Evolutionary conservation across 176 grass and related monocot genomes (phyloP).

Genomic region (Oryza punctata): DNA sequence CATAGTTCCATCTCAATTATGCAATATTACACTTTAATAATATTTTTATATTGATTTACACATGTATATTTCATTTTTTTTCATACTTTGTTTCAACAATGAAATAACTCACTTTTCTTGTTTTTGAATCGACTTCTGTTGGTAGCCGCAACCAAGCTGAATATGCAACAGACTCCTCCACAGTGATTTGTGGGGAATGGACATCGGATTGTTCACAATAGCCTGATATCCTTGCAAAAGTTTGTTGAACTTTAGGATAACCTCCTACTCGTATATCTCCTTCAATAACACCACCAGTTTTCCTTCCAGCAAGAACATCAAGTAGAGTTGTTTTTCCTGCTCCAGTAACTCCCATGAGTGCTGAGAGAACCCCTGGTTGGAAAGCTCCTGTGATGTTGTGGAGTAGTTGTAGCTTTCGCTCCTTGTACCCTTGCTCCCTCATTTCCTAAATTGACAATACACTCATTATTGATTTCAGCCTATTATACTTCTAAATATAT

Average conservation of each 20-base stretch:
- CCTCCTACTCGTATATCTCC: slow-evolving; percentile 78
- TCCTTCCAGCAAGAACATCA: slow-evolving; percentile 80
- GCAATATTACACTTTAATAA: too few species aligned
- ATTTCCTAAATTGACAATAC: slow-evolving; percentile 49
- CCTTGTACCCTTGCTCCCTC: slow-evolving; percentile 60
- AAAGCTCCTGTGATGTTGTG: slow-evolving; percentile 70
- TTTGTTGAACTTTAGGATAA: slow-evolving; percentile 71
- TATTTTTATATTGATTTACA: too few species aligned
- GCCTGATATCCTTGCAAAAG: slow-evolving; percentile 79
- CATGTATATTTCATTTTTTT: too few species aligned
- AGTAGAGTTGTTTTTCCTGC: slow-evolving; percentile 84
- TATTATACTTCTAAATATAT: too few species aligned
- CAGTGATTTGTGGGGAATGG: slow-evolving; percentile 79
- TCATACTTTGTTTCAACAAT: neutral
- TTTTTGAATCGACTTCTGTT: slow-evolving; percentile 52
- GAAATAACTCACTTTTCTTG: slow-evolving; percentile 56
- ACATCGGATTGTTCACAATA: slow-evolving; percentile 78
- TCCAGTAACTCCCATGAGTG: slow-evolving; percentile 75
- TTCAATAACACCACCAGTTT: slow-evolving; percentile 70
- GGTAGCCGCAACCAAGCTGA: slow-evolving; percentile 76
- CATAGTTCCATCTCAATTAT: too few species aligned
- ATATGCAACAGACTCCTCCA: slow-evolving; percentile 70
- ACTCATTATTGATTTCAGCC: too few species aligned
- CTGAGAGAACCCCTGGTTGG: slow-evolving; percentile 64
- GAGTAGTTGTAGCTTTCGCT: slow-evolving; percentile 63